phyloP scores from a whole-genome alignment of 1,284 basidiomycete species.

The Sporisorium scitamineum region DNA sequence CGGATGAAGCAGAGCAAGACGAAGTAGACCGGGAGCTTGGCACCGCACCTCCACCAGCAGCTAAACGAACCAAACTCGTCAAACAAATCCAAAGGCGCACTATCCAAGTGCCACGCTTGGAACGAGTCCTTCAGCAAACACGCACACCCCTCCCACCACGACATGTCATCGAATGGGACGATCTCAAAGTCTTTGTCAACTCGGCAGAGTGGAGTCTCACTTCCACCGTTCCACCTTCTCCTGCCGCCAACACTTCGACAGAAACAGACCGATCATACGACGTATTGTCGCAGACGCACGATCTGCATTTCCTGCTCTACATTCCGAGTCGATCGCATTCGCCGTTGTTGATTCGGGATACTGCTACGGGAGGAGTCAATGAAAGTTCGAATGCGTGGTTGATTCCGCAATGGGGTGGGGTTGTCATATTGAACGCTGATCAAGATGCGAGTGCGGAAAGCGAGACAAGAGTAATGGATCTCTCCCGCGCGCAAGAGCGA shows the following conservation, averaged over 20 bases:
- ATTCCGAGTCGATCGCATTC: slow-evolving; percentile 79
- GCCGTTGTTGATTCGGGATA: slow-evolving; percentile 79
- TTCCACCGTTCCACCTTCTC: slow-evolving; percentile 37
- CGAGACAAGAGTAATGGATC: background rate
- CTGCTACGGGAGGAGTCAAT: slow-evolving; percentile 14
- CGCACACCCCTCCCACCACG: slow-evolving; percentile 17
- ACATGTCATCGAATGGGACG: slow-evolving; percentile 56
- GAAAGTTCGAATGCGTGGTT: slow-evolving; percentile 76
- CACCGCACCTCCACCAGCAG: background rate
- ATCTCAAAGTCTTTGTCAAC: slow-evolving; percentile 80
- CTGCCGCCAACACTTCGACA: background rate
- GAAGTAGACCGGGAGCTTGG: slow-evolving; percentile 8
- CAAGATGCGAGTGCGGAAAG: background rate
- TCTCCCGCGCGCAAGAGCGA: background rate
- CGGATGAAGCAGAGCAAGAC: slow-evolving; percentile 6
- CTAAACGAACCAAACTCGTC: slow-evolving; percentile 12
- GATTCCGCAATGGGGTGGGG: slow-evolving; percentile 94
- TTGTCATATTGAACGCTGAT: slow-evolving; percentile 78
- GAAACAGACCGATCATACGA: slow-evolving; percentile 17
- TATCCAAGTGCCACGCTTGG: slow-evolving; percentile 18
- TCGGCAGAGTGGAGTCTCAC: slow-evolving; percentile 90
- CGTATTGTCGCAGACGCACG: slow-evolving; percentile 71
- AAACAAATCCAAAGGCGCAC: slow-evolving; percentile 22
- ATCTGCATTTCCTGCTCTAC: slow-evolving; percentile 91
- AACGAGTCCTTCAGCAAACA: slow-evolving; percentile 14